Evolutionary conservation across 2,329 filamentous ascomycete species (phyloP), one percentile per base, ranked within the genome.

Genomic region (Penicillium freii): DNA sequence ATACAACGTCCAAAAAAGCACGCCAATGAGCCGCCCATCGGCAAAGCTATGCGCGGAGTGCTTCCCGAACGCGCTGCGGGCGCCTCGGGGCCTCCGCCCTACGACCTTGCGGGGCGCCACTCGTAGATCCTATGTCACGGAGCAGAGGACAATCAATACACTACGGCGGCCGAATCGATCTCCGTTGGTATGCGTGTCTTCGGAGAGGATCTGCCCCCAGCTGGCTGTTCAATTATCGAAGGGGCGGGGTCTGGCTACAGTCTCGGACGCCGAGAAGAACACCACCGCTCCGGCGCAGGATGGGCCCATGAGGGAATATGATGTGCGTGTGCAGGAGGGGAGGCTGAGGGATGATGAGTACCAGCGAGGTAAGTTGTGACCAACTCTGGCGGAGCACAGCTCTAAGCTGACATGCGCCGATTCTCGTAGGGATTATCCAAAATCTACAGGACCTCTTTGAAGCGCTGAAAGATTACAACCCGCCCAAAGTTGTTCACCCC

Each of bases 281-380:
- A 15, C 42, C 11, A 25, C 29, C 10, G 42, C 55, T 53, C 40
- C 58, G n/a, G 58, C 61, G 31, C 53, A 56, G 27, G 69, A 71
- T 60, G 92, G 92, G 0, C 94, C 94, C 2, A 82, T 97, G 69
- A 83, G 87, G 62, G 93, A 97, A 75, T 99, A 99, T 74, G 89
- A 97, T 73, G 81, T 83, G 58, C 85, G 93, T 46, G 92, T 99
- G 9, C 80, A 86, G 46, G 78, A 81, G 43, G 91, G 92, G 11
- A 80, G 84, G 48, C 74, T 99, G 62, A 84, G 89, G 62, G 91
- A 97, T 73, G 94, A 99, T 72, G 86, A 91, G 63, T 90, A 97
- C 75, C 94, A 99, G 75, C 82, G 94, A 82, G 87, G 90, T 92
- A 78, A 61, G 48, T 45, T 21, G 11, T 23, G 42, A 5, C n/a